Conservation (phyloP, 2,329 filamentous ascomycete species). For the Colletotrichum sp. region DNA sequence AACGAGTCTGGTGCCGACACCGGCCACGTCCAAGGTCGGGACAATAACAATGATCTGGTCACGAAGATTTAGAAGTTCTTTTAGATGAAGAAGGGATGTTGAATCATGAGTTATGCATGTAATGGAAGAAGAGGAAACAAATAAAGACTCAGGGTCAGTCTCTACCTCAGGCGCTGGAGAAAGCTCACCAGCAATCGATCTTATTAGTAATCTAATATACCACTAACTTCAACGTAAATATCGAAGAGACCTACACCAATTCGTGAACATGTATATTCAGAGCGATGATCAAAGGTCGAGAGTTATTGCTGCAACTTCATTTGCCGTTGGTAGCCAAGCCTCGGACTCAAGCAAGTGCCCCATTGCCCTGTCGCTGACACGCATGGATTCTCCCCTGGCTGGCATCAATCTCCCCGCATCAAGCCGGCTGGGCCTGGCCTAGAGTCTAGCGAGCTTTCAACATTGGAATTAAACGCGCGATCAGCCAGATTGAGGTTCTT, state of each 20-base stretch:
- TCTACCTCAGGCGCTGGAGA: not conserved
- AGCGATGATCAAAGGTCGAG: not conserved
- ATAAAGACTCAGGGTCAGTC: not conserved
- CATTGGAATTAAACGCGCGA: not conserved
- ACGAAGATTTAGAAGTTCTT: not conserved
- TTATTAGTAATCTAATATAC: not conserved
- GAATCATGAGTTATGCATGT: not conserved
- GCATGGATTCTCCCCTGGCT: not conserved
- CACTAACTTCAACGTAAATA: not conserved
- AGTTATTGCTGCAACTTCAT: not conserved
- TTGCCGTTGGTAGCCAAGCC: not conserved
- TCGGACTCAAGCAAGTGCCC: not conserved
- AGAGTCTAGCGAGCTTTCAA: not conserved
- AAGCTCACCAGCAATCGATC: not conserved
- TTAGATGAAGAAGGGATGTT: not conserved
- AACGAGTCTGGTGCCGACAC: conserved; percentile 24
- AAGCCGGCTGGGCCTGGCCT: not conserved
- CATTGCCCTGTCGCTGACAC: not conserved
- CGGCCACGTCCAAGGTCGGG: not conserved
- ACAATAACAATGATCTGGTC: not conserved
- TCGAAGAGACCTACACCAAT: not conserved
- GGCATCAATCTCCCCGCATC: not conserved
- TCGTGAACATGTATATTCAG: not conserved
- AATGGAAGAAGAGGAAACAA: not conserved
- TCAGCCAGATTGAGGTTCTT: not conserved